These are phyloP conservation scores for Lactuca saligna DNA, from an alignment of 129 eudicot species.

Conservation along the genomic window DNA sequence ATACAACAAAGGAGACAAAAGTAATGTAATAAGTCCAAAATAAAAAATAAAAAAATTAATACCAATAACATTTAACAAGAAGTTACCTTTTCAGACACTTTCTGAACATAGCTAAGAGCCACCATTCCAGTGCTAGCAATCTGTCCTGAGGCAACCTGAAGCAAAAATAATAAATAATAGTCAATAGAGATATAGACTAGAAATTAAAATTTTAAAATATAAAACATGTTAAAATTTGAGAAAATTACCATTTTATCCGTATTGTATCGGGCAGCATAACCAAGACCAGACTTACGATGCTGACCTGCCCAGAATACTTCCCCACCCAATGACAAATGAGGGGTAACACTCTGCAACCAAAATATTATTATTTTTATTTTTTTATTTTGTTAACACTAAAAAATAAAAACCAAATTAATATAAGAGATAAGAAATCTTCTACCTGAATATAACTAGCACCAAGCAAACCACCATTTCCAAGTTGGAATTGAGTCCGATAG, in stretches of 20 bases:
- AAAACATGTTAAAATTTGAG: not conserved
- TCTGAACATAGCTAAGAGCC: constrained; percentile 85
- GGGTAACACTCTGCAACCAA: constrained; percentile 73
- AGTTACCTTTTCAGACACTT: constrained; percentile 75
- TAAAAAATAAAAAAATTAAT: not conserved
- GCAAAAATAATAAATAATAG: too few species aligned
- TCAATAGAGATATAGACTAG: not conserved
- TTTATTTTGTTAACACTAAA: not conserved
- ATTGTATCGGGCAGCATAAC: constrained; percentile 75
- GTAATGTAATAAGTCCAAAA: not conserved
- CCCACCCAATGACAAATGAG: constrained; percentile 68
- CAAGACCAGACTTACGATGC: constrained; percentile 79
- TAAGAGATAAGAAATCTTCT: not conserved
- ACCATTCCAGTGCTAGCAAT: constrained; percentile 91
- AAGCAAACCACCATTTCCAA: constrained; percentile 71
- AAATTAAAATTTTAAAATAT: not conserved
- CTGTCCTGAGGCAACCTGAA: constrained; percentile 87
- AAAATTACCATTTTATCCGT: constrained; percentile 72
- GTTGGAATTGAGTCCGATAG: constrained; percentile 74
- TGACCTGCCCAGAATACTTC: constrained; percentile 95
- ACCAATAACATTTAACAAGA: not conserved
- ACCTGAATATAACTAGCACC: constrained; percentile 96
- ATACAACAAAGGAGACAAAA: constrained; percentile 14
- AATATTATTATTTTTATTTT: not conserved
- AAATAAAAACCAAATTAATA: not conserved